Base-by-base conservation (phyloP, 495 filamentous ascomycete species). In the Aspergillus hancockii region DNA sequence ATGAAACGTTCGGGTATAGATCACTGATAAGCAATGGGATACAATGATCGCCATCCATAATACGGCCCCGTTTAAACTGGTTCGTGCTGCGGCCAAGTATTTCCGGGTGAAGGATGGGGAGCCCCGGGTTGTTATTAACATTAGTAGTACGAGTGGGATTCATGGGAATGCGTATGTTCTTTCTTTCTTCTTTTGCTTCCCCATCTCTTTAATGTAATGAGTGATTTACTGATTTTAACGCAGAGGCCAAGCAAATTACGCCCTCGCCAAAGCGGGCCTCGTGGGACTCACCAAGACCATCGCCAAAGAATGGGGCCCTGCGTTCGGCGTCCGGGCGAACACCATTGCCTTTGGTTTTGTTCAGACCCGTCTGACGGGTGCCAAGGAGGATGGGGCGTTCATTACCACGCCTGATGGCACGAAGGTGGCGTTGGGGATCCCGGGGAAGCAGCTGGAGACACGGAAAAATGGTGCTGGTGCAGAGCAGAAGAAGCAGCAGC, bases 241-340 rank as follows among this genome's bases (percentile, higher is more conserved):
- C 19, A 81, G 79, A 8, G 91, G 91, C 23, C 91, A 96, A 78
- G 83, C 86, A 49, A 96, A 94, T 79, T 95, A 94, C 72, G 83
- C 87, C 45, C 76, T 90, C 36, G 91, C 89, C 47, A 94, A 96
- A 76, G 87, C 91, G 21, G 91, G 89, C 34, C 84, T 93, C 12
- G 81, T 83, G 12, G 91, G 91, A 2, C 75, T 96, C 7, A 90
- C 88, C 53, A 91, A 92, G 72, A 90, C 89, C 12, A 90, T 95
- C 67, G 91, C 91, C 25, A 95, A 95, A 75, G 91, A 96, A 80
- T 95, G 91, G 91, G 91, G 91, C 36, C 91, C 91, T 0, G 70
- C 78, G 21, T 96, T 91, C 64, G 91, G 91, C 45, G 91, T 96
- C 2, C 79, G 91, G 43, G 85, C 89, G 14, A 95, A 95, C 72